phyloP scores from a whole-genome alignment of 2,329 filamentous ascomycete species.

The Fonsecaea nubica region DNA sequence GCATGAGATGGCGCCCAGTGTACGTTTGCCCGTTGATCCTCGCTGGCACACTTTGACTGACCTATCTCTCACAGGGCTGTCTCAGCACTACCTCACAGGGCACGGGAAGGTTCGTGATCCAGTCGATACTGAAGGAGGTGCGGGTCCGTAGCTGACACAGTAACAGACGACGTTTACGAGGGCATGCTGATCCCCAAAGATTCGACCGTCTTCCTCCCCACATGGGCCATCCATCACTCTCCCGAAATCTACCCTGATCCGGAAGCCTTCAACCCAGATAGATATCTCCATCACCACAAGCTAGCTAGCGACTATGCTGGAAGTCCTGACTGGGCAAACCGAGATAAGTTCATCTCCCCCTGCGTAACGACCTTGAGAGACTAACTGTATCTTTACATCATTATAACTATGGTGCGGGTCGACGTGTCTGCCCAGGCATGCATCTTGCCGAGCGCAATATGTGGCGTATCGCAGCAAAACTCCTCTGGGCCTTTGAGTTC shows the following conservation, averaged over 20 bases:
- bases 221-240: conserved; percentile 23
- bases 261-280: conserved; percentile 21
- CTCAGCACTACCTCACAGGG: conserved; percentile 27
- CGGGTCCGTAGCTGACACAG: not conserved
- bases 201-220: conserved; percentile 46
- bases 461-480: conserved; percentile 6
- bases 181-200: conserved; percentile 58
- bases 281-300: conserved; percentile 17
- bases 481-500: conserved; percentile 10
- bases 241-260: conserved; percentile 7
- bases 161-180: conserved; percentile 54
- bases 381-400: conserved; percentile 1
- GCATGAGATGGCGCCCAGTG: conserved; percentile 46
- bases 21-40: conserved; percentile 16
- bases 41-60: conserved; percentile 6
- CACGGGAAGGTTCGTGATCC: conserved; percentile 22
- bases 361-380: not conserved
- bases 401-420: conserved; percentile 8
- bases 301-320: conserved; percentile 16
- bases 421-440: conserved; percentile 15
- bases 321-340: conserved; percentile 1
- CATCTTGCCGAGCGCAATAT: conserved; percentile 10
- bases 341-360: not conserved
- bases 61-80: conserved; percentile 24
- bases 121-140: not conserved